Conservation (phyloP, 75 land plant species). For the Cryptomeria japonica region DNA sequence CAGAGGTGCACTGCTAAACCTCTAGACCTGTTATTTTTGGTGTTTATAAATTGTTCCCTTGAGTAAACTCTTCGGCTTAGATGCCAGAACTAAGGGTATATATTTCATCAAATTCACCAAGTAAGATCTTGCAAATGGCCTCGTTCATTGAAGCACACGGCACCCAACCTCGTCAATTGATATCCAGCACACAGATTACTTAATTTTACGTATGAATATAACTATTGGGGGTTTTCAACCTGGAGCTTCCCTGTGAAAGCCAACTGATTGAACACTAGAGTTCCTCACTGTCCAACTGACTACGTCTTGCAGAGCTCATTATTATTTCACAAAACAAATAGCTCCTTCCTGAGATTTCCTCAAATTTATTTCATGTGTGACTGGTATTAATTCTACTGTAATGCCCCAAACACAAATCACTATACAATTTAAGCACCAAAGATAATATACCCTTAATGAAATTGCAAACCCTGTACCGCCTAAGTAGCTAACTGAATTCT, state of each 20-base stretch:
- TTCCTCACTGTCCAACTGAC: neutral
- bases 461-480: constrained; percentile 1
- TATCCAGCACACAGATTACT: neutral
- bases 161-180: neutral
- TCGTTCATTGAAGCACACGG: neutral
- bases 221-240: neutral
- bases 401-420: neutral
- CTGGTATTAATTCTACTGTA: neutral
- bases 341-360: neutral
- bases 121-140: neutral
- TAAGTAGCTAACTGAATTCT: neutral
- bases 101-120: neutral
- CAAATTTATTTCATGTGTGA: neutral
- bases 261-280: neutral
- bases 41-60: neutral
- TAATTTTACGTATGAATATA: neutral
- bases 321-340: neutral
- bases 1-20: neutral
- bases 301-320: neutral
- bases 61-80: neutral
- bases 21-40: neutral
- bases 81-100: neutral
- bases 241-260: neutral
- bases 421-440: neutral
- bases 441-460: neutral